These are phyloP conservation scores for Nothophaeocryptopus gaeumannii DNA, from an alignment of 2,329 filamentous ascomycete genomes.

Conservation along the genomic window DNA sequence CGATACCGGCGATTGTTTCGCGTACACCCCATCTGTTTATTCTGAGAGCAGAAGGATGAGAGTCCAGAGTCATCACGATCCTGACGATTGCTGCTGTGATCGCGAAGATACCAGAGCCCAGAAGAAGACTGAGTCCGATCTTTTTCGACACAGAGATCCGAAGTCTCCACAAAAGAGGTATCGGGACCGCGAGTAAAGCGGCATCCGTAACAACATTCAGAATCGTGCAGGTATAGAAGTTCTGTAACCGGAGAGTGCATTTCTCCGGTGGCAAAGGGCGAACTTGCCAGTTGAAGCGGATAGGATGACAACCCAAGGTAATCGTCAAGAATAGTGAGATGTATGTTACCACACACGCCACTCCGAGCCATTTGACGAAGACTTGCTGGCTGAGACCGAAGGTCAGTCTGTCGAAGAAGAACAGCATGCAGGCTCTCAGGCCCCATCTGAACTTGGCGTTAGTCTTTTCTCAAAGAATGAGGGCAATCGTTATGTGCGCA, in stretches of 20 bases:
- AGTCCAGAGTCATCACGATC: constrained; percentile 32
- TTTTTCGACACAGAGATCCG: constrained; percentile 34
- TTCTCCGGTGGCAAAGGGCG: constrained; percentile 26
- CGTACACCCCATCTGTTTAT: constrained; percentile 41
- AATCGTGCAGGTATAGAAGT: constrained; percentile 32
- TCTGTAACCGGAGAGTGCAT: constrained; percentile 33
- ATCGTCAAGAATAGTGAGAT: constrained; percentile 35
- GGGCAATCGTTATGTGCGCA: neutral
- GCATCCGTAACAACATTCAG: constrained; percentile 37
- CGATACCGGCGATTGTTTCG: constrained; percentile 38
- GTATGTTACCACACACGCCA: constrained; percentile 31
- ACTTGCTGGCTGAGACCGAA: constrained; percentile 33
- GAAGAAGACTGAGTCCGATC: constrained; percentile 33
- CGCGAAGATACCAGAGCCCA: constrained; percentile 38
- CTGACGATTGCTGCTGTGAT: constrained; percentile 38
- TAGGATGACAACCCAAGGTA: constrained; percentile 31
- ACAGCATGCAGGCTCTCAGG: constrained; percentile 28
- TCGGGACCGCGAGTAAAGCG: constrained; percentile 34
- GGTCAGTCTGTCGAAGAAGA: constrained; percentile 35
- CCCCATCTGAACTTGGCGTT: constrained; percentile 37
- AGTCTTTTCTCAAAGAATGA: constrained; percentile 25
- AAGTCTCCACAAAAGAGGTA: constrained; percentile 37
- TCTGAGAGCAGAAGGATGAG: constrained; percentile 31
- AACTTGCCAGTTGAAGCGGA: constrained; percentile 32
- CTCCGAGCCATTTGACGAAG: constrained; percentile 33